Base-by-base conservation (phyloP, 805 yeast species). In the Torulaspora indica region DNA sequence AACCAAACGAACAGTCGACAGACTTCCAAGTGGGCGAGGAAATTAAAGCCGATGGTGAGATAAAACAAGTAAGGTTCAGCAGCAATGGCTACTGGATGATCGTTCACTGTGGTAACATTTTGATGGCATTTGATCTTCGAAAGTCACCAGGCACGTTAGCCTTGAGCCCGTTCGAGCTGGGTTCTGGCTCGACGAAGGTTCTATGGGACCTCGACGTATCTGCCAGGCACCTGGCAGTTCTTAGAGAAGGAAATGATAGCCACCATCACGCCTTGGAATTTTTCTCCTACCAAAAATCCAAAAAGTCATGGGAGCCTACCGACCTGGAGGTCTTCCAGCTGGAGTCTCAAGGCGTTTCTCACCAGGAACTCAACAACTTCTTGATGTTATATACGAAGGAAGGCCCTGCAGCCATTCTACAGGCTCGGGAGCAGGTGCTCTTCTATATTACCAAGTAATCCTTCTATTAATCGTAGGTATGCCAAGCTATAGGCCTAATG, bases 81-180 rank as follows among this genome's bases (percentile, higher is more conserved):
- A 44, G 56, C 8, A 63, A 62, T 36, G 68, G 68, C 18, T 62
- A 62, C 40, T 60, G 64, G 66, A 47, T 63, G 55, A 20, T 60
- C 12, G 59, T 61, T 3, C 32, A 49, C 3, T 48, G 61, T 10
- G 45, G 40, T 5, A 44, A 30, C 8, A 14, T 30, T n/a, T 33
- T 55, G n/a, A 40, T 54, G 33, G 43, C 54, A 2, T 58, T 53
- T 31, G 66, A 63, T 45, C 40, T 63, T 29, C 56, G 67, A 38
- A 55, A 58, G 39, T 47, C 47, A 10, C 46, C 52, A 0, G 56
- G 54, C 13, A 54, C 62, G 1, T 27, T 51, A 9, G 59, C 60
- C 3, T 38, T 43, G 5, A 47, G 42, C n/a, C 53, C 58, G 3
- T 25, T 52, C 22, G 25, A 22, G 1, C 30, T 48, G 7, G 45